Conservation (phyloP, 805 yeast genomes). For the Wickerhamomyces kurtzmanii region DNA sequence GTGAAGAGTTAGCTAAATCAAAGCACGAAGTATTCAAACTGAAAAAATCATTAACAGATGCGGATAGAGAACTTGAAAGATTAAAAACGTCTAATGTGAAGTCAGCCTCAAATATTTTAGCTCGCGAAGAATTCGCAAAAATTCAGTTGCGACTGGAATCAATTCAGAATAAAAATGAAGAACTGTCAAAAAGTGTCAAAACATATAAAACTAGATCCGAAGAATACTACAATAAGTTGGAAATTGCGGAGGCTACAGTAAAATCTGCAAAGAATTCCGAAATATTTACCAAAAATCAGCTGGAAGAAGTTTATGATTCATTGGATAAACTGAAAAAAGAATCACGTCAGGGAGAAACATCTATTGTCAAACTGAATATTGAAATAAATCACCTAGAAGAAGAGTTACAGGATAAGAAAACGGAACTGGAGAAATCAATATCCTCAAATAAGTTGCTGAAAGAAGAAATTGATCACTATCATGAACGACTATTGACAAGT, state of each 20-base stretch:
- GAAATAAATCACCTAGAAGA: conserved; percentile 44
- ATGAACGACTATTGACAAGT: conserved; percentile 30
- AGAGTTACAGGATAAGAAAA: conserved; percentile 42
- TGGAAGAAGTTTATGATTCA: conserved; percentile 37
- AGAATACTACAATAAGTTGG: conserved; percentile 62
- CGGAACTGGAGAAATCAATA: conserved; percentile 40
- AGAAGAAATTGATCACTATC: conserved; percentile 46
- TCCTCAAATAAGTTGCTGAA: conserved; percentile 38
- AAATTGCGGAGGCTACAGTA: conserved; percentile 69
- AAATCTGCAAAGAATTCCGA: conserved; percentile 56
- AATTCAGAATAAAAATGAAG: conserved; percentile 41
- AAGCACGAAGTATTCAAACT: conserved; percentile 32
- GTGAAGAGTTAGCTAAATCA: conserved; percentile 30
- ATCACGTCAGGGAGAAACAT: conserved; percentile 39
- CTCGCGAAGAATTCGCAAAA: conserved; percentile 29
- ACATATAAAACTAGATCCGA: conserved; percentile 67
- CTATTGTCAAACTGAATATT: conserved; percentile 41
- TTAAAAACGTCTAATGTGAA: conserved; percentile 8
- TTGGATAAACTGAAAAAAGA: conserved; percentile 42
- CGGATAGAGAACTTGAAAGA: conserved; percentile 14
- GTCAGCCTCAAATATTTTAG: conserved; percentile 12
- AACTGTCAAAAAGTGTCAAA: conserved; percentile 43
- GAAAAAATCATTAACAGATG: conserved; percentile 28
- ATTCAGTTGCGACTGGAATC: conserved; percentile 50
- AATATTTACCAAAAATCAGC: conserved; percentile 38